phyloP scores from a whole-genome alignment of 2,329 filamentous ascomycete genomes.

The Hypoxylon sp. region DNA sequence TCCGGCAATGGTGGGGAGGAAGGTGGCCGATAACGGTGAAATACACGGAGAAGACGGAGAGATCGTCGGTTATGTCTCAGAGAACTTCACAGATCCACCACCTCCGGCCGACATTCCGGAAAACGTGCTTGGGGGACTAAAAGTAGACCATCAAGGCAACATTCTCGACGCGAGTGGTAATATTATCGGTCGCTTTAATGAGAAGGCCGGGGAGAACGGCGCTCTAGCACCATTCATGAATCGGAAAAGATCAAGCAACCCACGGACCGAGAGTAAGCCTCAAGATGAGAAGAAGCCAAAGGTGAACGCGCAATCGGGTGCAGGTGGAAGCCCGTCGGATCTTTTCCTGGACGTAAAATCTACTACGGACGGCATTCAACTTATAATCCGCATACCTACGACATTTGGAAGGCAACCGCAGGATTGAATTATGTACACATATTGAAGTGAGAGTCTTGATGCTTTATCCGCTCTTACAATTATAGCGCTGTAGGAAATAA shows the following conservation, averaged over 20 bases:
- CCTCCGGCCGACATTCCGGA: slow-evolving; percentile 43
- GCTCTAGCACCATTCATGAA: slow-evolving; percentile 35
- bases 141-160: slow-evolving; percentile 60
- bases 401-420: slow-evolving; percentile 58
- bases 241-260: slow-evolving; percentile 7
- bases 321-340: slow-evolving; percentile 62
- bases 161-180: slow-evolving; percentile 59
- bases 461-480: neutral
- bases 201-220: slow-evolving; percentile 48
- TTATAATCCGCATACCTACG: slow-evolving; percentile 68
- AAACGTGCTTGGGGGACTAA: slow-evolving; percentile 51
- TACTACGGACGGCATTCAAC: slow-evolving; percentile 67
- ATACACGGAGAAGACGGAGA: slow-evolving; percentile 59
- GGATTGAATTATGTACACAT: slow-evolving; percentile 24
- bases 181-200: slow-evolving; percentile 61
- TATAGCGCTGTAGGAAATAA: neutral
- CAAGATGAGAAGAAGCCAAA: slow-evolving; percentile 44
- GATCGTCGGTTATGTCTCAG: slow-evolving; percentile 59
- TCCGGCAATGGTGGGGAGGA: slow-evolving; percentile 65
- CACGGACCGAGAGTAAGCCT: slow-evolving; percentile 44
- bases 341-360: slow-evolving; percentile 68
- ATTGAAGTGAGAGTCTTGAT: neutral
- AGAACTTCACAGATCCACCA: slow-evolving; percentile 53
- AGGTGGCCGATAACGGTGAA: slow-evolving; percentile 60
- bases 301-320: slow-evolving; percentile 52